Percentiles rank a stretch among this genome's conserved stretches.
phyloP scores from a whole-genome alignment of 129 eudicot species.

The Gnaphalium uliginosum region DNA sequence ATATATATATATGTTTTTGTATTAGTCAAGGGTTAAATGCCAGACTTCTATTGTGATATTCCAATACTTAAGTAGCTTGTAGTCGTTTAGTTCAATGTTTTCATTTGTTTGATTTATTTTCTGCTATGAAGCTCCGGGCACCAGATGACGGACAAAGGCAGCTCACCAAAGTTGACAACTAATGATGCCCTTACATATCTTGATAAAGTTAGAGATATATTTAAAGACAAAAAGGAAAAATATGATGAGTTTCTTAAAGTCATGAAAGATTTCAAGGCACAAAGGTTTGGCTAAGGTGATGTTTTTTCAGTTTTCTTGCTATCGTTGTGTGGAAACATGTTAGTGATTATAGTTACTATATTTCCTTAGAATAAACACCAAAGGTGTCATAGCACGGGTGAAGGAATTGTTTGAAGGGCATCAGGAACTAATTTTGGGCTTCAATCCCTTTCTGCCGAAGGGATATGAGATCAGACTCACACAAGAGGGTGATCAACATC shows the following conservation, averaged over 20 bases:
- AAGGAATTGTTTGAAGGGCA: conserved; percentile 84
- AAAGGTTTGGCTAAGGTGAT: conserved; percentile 52
- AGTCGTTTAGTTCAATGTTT: conserved; percentile 3
- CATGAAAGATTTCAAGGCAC: conserved; percentile 92
- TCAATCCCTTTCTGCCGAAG: conserved; percentile 89
- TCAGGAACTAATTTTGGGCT: conserved; percentile 74
- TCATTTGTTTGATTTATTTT: neutral
- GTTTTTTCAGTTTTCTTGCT: conserved; percentile 23
- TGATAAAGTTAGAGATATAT: conserved; percentile 74
- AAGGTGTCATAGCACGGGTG: conserved; percentile 80
- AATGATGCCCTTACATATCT: conserved; percentile 84
- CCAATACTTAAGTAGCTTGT: conserved; percentile 9
- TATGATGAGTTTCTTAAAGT: conserved; percentile 87
- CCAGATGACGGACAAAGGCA: conserved; percentile 55
- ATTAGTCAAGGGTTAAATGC: neutral
- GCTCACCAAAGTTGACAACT: conserved; percentile 58
- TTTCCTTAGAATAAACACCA: conserved; percentile 63
- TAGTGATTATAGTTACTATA: conserved; percentile 25
- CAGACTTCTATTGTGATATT: conserved; percentile 1
- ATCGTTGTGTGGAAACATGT: conserved; percentile 18
- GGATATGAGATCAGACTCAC: conserved; percentile 72
- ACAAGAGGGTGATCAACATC: conserved; percentile 45
- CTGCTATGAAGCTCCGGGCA: conserved; percentile 63
- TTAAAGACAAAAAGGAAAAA: conserved; percentile 72
- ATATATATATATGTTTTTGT: neutral